Evolutionary conservation across 176 grass and related monocot species (phyloP).

Genomic region (Aegilops tauschii): DNA sequence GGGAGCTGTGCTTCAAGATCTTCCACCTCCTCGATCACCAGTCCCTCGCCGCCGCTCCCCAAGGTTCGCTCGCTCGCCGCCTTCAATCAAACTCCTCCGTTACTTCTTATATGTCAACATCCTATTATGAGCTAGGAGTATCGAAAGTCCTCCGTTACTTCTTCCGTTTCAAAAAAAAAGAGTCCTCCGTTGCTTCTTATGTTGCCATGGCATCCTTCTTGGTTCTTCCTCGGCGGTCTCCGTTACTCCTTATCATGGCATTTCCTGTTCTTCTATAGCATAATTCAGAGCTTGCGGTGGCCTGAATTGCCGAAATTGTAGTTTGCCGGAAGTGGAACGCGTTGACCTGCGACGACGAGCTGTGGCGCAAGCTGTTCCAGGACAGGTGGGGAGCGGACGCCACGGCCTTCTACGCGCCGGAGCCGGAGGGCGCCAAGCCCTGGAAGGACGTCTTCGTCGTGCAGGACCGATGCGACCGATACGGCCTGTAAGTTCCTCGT

Average conservation of each 20-base stretch:
- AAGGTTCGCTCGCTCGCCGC: conserved; percentile 40
- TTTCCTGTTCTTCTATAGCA: background rate
- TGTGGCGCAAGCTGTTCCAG: conserved; percentile 74
- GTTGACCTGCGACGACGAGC: conserved; percentile 66
- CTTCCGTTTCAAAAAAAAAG: no score
- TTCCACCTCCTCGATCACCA: conserved; percentile 71
- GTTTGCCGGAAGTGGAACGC: conserved; percentile 83
- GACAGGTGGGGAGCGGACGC: conserved; percentile 63
- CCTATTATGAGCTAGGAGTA: no score
- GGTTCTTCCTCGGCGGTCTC: no score
- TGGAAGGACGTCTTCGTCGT: conserved; percentile 86
- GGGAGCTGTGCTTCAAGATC: conserved; percentile 71
- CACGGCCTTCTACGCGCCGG: conserved; percentile 66
- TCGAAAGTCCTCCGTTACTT: background rate
- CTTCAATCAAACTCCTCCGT: background rate
- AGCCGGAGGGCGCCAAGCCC: conserved; percentile 44
- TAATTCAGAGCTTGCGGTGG: background rate
- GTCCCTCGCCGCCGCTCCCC: conserved; percentile 62
- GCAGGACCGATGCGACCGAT: conserved; percentile 80
- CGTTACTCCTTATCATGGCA: background rate
- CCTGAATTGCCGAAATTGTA: background rate
- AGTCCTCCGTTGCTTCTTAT: no score
- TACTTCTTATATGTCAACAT: background rate
- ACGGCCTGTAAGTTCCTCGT: conserved; percentile 60
- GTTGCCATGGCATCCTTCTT: no score